phyloP scores from a whole-genome alignment of 768 basidiomycete species.

The Kwoniella heveanensis region DNA sequence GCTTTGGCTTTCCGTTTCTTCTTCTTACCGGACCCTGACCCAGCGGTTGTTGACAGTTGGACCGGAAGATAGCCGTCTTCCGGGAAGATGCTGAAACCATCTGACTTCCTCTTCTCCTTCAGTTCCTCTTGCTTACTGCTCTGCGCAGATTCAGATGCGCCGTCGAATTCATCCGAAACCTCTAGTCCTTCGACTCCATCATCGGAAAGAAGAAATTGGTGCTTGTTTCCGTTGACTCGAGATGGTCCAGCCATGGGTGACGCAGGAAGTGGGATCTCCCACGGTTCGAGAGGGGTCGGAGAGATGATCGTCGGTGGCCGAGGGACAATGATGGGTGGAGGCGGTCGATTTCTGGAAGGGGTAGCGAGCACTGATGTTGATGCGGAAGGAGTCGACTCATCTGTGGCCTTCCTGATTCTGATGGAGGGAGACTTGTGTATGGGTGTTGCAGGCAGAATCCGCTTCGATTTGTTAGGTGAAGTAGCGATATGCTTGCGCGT shows the following conservation, averaged over 20 bases:
- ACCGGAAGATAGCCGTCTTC: slow-evolving; percentile 46
- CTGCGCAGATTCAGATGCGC: neutral
- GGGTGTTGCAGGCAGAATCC: neutral
- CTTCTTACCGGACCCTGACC: slow-evolving; percentile 26
- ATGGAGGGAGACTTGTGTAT: neutral
- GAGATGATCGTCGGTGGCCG: neutral
- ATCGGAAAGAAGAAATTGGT: neutral
- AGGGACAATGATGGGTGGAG: slow-evolving; percentile 21
- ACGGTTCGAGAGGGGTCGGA: slow-evolving; percentile 14
- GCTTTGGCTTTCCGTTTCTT: slow-evolving; percentile 29
- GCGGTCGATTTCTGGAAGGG: slow-evolving; percentile 11
- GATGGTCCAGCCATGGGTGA: slow-evolving; percentile 41
- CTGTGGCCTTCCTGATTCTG: neutral
- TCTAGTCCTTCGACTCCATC: slow-evolving; percentile 1
- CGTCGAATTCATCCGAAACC: slow-evolving; percentile 3
- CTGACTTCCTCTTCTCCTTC: slow-evolving; percentile 16
- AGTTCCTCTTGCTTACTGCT: slow-evolving; percentile 6
- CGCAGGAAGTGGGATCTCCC: slow-evolving; percentile 36
- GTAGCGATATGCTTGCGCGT: neutral
- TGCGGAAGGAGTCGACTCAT: neutral
- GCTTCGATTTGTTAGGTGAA: slow-evolving; percentile 10
- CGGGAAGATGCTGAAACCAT: slow-evolving; percentile 40
- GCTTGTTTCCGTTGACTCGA: slow-evolving; percentile 5
- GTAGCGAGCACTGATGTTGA: slow-evolving; percentile 7
- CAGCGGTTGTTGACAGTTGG: neutral